A percentile compares a stretch with the other conserved stretches of the same genome.
These are phyloP conservation scores for Diaporthe destruens DNA, from an alignment of 2,329 filamentous ascomycete genomes.

Conservation along the genomic window DNA sequence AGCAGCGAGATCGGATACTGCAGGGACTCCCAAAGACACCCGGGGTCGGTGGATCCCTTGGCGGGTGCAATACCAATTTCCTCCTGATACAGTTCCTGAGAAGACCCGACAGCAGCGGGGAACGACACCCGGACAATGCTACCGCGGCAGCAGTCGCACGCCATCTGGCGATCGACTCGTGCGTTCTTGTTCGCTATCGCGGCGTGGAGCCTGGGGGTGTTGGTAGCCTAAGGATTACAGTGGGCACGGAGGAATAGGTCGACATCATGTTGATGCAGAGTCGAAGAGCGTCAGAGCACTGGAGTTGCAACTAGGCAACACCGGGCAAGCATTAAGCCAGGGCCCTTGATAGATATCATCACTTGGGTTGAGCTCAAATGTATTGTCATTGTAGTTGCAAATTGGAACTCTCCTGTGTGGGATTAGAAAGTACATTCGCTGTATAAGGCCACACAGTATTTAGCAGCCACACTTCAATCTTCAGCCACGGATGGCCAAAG, in stretches of 20 bases:
- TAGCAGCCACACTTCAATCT: no score
- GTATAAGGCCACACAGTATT: no score
- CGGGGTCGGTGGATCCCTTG: background rate
- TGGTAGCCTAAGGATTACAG: background rate
- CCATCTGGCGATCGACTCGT: background rate
- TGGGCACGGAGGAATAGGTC: background rate
- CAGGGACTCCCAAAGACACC: background rate
- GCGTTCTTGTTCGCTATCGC: background rate
- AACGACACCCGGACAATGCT: background rate
- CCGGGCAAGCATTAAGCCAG: background rate
- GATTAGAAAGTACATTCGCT: no score
- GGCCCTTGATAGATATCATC: background rate
- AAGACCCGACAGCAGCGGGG: background rate
- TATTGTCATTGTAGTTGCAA: background rate
- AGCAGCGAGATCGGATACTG: background rate
- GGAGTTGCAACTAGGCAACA: background rate
- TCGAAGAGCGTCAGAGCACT: background rate
- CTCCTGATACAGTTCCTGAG: background rate
- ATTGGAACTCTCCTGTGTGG: background rate
- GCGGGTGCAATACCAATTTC: background rate
- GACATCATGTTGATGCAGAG: background rate
- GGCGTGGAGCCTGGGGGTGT: background rate
- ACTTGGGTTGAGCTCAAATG: background rate
- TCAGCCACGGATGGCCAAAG: no score
- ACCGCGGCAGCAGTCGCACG: background rate